phyloP scores from a whole-genome alignment of 768 basidiomycete species.

The Tubosaeta sp. region DNA sequence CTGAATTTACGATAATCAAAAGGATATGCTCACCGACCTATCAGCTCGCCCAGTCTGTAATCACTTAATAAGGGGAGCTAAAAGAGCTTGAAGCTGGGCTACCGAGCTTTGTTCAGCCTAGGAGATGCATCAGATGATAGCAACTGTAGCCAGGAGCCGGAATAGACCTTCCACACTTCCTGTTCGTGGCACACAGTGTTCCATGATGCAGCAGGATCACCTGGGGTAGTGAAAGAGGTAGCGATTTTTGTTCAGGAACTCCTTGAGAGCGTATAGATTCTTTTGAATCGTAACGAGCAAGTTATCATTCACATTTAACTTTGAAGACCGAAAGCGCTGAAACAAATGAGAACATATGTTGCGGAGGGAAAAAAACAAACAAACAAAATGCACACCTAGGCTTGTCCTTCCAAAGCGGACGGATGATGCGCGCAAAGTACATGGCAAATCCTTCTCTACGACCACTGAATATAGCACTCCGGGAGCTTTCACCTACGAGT shows the following conservation, averaged over 20 bases:
- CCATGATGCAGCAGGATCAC: slow-evolving; percentile 57
- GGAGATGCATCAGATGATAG: slow-evolving; percentile 11
- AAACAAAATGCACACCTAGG: slow-evolving; percentile 45
- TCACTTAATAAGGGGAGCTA: slow-evolving; percentile 88
- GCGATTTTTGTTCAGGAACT: slow-evolving; percentile 75
- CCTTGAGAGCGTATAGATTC: slow-evolving; percentile 72
- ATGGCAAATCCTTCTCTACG: slow-evolving; percentile 84
- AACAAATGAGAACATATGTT: neutral
- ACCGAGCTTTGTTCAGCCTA: slow-evolving; percentile 82
- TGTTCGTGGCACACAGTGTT: slow-evolving; percentile 59
- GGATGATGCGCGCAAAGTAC: slow-evolving; percentile 79
- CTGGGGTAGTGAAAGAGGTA: slow-evolving; percentile 83
- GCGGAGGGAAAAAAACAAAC: neutral
- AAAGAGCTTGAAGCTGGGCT: slow-evolving; percentile 66
- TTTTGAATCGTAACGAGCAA: slow-evolving; percentile 68
- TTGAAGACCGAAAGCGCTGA: slow-evolving; percentile 43
- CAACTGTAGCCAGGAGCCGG: neutral
- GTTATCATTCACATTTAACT: slow-evolving; percentile 60
- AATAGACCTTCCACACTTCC: slow-evolving; percentile 81
- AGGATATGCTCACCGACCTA: slow-evolving; percentile 58
- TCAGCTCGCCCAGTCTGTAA: slow-evolving; percentile 81
- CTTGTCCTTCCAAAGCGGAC: slow-evolving; percentile 85
- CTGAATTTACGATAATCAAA: neutral
- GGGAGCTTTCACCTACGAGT: slow-evolving; percentile 55
- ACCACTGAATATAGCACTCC: slow-evolving; percentile 78